These are phyloP conservation scores for Calamus simplicifolius DNA, from an alignment of 176 grass and related monocot genomes.

Conservation along the genomic window DNA sequence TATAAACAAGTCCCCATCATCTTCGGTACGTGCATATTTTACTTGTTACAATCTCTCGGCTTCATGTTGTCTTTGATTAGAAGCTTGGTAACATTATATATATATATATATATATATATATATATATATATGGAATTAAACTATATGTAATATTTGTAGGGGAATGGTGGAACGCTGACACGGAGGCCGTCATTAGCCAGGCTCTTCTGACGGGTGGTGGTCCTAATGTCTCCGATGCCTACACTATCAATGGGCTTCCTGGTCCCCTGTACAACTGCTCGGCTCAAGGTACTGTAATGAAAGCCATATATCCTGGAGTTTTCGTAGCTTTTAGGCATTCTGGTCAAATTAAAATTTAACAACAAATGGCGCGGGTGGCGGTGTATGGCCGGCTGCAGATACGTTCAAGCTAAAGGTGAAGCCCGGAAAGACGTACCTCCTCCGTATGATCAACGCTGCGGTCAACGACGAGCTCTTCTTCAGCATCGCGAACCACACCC, in stretches of 20 bases:
- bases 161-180: conserved; percentile 81
- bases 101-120: too few species aligned
- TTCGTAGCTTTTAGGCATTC: too few species aligned
- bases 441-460: conserved; percentile 76
- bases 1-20: conserved; percentile 49
- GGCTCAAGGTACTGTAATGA: conserved; percentile 9
- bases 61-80: too few species aligned
- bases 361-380: too few species aligned
- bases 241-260: conserved; percentile 65
- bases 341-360: too few species aligned
- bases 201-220: conserved; percentile 54
- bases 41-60: too few species aligned
- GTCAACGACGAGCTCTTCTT: conserved; percentile 94
- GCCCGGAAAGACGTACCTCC: conserved; percentile 49
- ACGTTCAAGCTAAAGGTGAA: conserved; percentile 46
- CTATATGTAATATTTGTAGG: conserved; percentile 24
- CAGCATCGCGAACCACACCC: conserved; percentile 54
- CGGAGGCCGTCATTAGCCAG: conserved; percentile 59
- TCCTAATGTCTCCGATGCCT: conserved; percentile 79
- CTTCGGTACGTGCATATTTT: conserved; percentile 7
- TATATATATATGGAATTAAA: too few species aligned
- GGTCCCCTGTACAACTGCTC: conserved; percentile 65
- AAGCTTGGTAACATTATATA: too few species aligned
- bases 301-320: too few species aligned
- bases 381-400: conserved; percentile 12